A percentile compares a stretch with the other conserved stretches of the same genome.
Conservation (phyloP, 2,329 filamentous ascomycete genomes). For the Calonectria leucothoes region DNA sequence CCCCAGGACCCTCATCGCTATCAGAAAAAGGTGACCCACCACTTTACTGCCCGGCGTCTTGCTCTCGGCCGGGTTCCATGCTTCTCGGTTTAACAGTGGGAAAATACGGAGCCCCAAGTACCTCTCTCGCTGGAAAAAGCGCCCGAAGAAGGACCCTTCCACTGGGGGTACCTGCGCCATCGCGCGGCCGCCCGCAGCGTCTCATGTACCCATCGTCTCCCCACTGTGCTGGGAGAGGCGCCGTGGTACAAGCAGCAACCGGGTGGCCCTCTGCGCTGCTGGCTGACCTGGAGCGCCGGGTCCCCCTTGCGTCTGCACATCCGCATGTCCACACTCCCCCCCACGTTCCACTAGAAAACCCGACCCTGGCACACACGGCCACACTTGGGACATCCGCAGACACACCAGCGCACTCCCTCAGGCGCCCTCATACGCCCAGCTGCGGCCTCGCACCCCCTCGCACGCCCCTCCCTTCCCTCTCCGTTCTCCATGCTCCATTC, state of each 20-base stretch:
- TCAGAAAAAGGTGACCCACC: background rate
- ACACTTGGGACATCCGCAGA: slow-evolving; percentile 7
- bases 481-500: slow-evolving; percentile 18
- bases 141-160: slow-evolving; percentile 23
- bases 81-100: slow-evolving; percentile 4
- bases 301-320: slow-evolving; percentile 7
- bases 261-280: background rate
- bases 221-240: slow-evolving; percentile 11
- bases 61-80: background rate
- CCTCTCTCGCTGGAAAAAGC: slow-evolving; percentile 10
- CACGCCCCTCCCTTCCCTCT: slow-evolving; percentile 20
- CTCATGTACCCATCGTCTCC: slow-evolving; percentile 6
- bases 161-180: slow-evolving; percentile 10
- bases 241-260: slow-evolving; percentile 14
- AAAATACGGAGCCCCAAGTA: slow-evolving; percentile 11
- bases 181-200: background rate
- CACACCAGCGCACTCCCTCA: slow-evolving; percentile 4
- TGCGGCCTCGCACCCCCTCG: background rate
- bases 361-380: slow-evolving; percentile 17
- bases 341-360: slow-evolving; percentile 27
- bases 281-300: slow-evolving; percentile 8
- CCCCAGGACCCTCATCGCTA: background rate
- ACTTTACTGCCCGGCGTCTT: background rate
- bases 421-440: slow-evolving; percentile 3
- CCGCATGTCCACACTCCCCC: slow-evolving; percentile 11